Evolutionary conservation across 1,284 basidiomycete species (phyloP).

Genomic region (Filobasidium uniguttulatum): DNA sequence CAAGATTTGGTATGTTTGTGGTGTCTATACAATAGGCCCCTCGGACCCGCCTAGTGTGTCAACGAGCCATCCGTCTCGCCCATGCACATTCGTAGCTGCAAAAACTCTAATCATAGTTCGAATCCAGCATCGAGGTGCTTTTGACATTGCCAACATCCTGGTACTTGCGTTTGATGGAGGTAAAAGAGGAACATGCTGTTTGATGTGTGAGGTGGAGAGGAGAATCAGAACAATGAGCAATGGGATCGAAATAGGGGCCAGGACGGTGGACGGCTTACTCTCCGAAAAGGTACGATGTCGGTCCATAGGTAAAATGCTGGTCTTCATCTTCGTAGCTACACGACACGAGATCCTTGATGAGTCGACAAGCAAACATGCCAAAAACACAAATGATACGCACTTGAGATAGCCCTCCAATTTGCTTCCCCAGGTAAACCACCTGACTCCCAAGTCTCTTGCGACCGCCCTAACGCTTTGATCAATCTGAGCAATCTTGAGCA

Average conservation of each 20-base stretch:
- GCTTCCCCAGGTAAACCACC: constrained; percentile 8
- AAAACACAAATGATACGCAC: background rate
- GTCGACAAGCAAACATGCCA: background rate
- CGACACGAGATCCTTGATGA: too few species aligned
- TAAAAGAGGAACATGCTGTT: constrained; percentile 21
- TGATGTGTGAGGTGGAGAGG: background rate
- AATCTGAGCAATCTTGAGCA: constrained; percentile 20
- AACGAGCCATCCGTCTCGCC: too few species aligned
- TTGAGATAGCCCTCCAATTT: constrained; percentile 10
- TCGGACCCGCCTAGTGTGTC: too few species aligned
- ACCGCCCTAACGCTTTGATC: constrained; percentile 18
- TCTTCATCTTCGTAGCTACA: constrained; percentile 20
- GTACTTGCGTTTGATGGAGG: constrained; percentile 15
- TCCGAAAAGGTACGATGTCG: constrained; percentile 20
- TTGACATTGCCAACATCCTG: constrained; percentile 18
- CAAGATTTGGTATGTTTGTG: too few species aligned
- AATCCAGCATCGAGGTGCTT: background rate
- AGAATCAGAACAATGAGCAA: background rate
- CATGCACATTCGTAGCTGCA: too few species aligned
- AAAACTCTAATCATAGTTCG: too few species aligned
- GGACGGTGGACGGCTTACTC: constrained; percentile 15
- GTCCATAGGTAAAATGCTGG: constrained; percentile 19
- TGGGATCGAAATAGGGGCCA: background rate
- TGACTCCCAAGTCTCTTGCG: constrained; percentile 15
- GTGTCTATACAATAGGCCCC: too few species aligned